Evolutionary conservation across 805 yeast species (phyloP), one percentile per base, ranked within the genome.

Genomic region (Monosporozyma unispora): DNA sequence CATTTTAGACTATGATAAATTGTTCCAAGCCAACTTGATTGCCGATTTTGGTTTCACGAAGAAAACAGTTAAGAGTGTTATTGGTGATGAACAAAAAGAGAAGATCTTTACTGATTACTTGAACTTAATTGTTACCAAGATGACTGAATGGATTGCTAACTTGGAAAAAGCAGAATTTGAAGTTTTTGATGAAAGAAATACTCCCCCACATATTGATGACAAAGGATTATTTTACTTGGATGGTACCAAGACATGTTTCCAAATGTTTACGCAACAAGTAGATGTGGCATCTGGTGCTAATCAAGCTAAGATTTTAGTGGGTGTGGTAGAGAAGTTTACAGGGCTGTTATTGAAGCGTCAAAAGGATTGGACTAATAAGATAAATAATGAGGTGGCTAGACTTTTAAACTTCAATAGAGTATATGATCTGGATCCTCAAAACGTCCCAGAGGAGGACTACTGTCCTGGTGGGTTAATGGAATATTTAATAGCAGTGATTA

Each of bases 241-340:
- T 49, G 93, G 88, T 49, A 84, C 88, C 48, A 83, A 81, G 52
- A 82, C 84, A 4, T 82, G 89, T 27, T 81, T 86, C 63, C 80
- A 85, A 53, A 84, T 88, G 82, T 79, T 88, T 50, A 81, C 83
- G n/a, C 96, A 88, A 61, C 96, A 89, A 64, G 82, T 87, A 14
- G 95, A 85, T 53, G 90, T 85, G 6, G 93, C 95, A 0, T 86
- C 89, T 0, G 90, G 84, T 29, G 80, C 91, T 3, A 87, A 87
- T 3, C 89, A 86, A 64, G 87, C 89, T 6, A 77, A 82, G 54
- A 84, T 88, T 25, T 71, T 88, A 31, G 81, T 82, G 11, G 93
- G 91, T 22, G 93, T 87, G 11, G 78, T 88, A 14, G 81, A 77
- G 47, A 80, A 82, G 51, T 85, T 89, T 72, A 77, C 84, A 29